Evolutionary conservation across 805 yeast species (phyloP).

Genomic region (Lipomyces oligophaga): DNA sequence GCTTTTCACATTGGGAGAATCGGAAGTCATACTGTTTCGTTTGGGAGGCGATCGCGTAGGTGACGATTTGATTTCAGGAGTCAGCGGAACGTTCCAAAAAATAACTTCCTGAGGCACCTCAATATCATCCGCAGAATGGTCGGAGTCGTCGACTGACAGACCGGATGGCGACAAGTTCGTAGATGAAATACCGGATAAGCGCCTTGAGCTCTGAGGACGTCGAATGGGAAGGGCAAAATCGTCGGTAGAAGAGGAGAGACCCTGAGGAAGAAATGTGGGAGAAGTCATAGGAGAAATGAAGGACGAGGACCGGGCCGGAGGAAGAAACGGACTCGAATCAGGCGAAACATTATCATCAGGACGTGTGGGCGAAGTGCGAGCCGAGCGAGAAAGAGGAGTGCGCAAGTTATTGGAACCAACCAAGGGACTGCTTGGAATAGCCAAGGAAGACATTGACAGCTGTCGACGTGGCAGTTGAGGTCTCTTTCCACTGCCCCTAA

Average conservation of each 20-base stretch:
- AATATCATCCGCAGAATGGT: slow-evolving; percentile 48
- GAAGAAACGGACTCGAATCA: no score
- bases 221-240: slow-evolving; percentile 11
- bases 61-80: slow-evolving; percentile 41
- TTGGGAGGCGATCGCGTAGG: slow-evolving; percentile 1
- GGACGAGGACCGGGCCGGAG: no score
- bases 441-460: not conserved
- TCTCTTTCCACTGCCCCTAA: no score
- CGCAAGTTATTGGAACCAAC: no score
- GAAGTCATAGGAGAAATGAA: not conserved
- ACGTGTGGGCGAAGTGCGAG: slow-evolving; percentile 2
- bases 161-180: not conserved
- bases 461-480: not conserved
- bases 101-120: slow-evolving; percentile 51
- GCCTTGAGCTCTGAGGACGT: slow-evolving; percentile 2
- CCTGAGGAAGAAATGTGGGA: not conserved
- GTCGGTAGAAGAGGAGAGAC: slow-evolving; percentile 7
- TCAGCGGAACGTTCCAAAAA: slow-evolving; percentile 62
- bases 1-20: not conserved
- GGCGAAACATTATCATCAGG: no score
- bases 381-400: slow-evolving; percentile 1
- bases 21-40: slow-evolving; percentile 2
- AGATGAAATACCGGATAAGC: not conserved
- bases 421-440: no score
- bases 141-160: slow-evolving; percentile 28